Conservation (phyloP, 768 basidiomycete species). For the Pleurotus salmoneostramineus region DNA sequence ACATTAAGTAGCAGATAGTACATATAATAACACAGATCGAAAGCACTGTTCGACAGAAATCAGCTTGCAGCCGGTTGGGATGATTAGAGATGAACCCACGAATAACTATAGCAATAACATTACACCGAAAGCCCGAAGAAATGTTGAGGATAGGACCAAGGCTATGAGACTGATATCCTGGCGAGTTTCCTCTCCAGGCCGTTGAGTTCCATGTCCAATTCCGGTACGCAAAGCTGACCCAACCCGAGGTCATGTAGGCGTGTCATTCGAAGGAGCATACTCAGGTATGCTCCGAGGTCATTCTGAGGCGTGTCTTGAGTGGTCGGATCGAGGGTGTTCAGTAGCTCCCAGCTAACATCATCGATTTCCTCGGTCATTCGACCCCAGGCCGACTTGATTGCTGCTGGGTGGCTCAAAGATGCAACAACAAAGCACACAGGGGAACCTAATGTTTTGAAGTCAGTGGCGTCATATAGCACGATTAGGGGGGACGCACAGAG, state of each 20-base stretch:
- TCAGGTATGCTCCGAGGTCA: slow-evolving; percentile 31
- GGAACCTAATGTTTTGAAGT: slow-evolving; percentile 50
- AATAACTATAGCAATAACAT: neutral
- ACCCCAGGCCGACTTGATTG: slow-evolving; percentile 69
- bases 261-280: slow-evolving; percentile 74
- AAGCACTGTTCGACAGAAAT: neutral
- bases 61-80: neutral
- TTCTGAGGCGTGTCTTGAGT: slow-evolving; percentile 28
- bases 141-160: neutral
- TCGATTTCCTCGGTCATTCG: slow-evolving; percentile 64
- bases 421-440: slow-evolving; percentile 75
- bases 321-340: slow-evolving; percentile 38
- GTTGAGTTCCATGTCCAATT: slow-evolving; percentile 1
- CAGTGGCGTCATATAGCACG: neutral
- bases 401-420: slow-evolving; percentile 57
- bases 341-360: slow-evolving; percentile 57
- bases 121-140: neutral
- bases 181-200: neutral
- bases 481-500: slow-evolving; percentile 49
- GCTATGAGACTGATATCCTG: neutral
- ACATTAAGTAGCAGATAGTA: neutral
- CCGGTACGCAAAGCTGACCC: slow-evolving; percentile 53
- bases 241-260: slow-evolving; percentile 71
- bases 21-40: neutral
- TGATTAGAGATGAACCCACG: neutral